A percentile compares a stretch with the other conserved stretches of the same genome.
phyloP scores from a whole-genome alignment of 108 stramenopile genomes.

The Mayamaea pseudoterrestris region DNA sequence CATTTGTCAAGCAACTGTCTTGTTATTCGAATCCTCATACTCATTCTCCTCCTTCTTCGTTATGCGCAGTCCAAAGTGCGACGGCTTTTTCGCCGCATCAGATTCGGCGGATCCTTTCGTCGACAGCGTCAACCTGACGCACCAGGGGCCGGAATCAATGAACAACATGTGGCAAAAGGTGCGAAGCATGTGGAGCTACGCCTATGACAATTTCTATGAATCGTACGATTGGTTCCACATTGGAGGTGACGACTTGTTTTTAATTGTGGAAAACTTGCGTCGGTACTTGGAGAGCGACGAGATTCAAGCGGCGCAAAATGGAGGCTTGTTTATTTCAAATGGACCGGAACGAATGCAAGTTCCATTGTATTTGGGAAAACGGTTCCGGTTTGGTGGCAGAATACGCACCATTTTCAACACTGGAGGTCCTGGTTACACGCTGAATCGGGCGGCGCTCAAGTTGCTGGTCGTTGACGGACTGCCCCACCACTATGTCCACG shows the following conservation, averaged over 20 bases:
- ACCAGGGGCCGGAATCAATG: constrained; percentile 59
- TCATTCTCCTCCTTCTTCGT: too few relatives aligned
- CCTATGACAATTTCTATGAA: constrained; percentile 42
- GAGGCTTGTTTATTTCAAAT: constrained; percentile 39
- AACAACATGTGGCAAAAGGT: constrained; percentile 88
- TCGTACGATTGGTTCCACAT: constrained; percentile 76
- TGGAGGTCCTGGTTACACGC: constrained; percentile 30
- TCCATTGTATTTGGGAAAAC: not conserved
- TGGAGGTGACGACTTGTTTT: constrained; percentile 56
- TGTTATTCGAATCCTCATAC: too few relatives aligned
- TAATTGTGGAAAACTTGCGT: constrained; percentile 25
- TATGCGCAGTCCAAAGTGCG: too few relatives aligned
- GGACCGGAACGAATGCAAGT: constrained; percentile 29
- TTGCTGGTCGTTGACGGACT: constrained; percentile 17
- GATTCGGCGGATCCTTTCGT: constrained; percentile 34
- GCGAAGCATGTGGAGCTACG: constrained; percentile 62
- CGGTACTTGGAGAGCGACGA: constrained; percentile 11
- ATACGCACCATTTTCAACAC: constrained; percentile 10
- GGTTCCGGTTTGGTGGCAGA: constrained; percentile 4
- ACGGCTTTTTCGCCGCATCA: constrained; percentile 70
- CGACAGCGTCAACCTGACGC: constrained; percentile 42
- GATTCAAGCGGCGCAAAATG: too few relatives aligned
- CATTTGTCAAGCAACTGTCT: too few relatives aligned
- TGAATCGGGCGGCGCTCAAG: constrained; percentile 23
- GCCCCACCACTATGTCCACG: constrained; percentile 2